Percentiles rank a stretch among this genome's conserved stretches.
Evolutionary conservation across 2,329 filamentous ascomycete genomes (phyloP).

Genomic region (Diaporthe sp.): DNA sequence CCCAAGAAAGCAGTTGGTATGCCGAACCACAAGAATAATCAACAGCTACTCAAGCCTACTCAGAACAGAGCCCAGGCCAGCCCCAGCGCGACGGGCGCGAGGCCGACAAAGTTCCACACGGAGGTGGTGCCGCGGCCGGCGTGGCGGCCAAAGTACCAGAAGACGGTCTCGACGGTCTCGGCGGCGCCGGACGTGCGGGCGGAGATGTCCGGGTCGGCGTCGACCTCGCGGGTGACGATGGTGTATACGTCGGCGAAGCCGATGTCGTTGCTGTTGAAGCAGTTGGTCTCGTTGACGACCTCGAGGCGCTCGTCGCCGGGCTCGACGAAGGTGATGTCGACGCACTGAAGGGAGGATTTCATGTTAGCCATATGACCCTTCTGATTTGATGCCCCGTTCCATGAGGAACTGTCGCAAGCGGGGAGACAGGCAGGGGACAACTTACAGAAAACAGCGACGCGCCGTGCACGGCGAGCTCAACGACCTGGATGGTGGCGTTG

Average conservation of each 20-base stretch:
- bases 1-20: background rate
- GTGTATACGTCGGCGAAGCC: constrained; percentile 84
- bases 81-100: constrained; percentile 57
- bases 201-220: constrained; percentile 50
- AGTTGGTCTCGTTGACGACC: constrained; percentile 85
- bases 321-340: constrained; percentile 92
- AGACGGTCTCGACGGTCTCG: constrained; percentile 37
- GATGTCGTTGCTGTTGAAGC: constrained; percentile 87
- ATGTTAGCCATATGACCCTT: too few species aligned
- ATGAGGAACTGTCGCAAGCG: too few species aligned
- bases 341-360: too few species aligned
- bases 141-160: constrained; percentile 48
- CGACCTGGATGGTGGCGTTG: constrained; percentile 89
- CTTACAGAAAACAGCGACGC: constrained; percentile 85
- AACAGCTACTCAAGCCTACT: background rate
- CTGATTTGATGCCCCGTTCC: too few species aligned
- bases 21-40: background rate
- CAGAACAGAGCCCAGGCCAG: constrained; percentile 52
- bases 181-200: constrained; percentile 48
- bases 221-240: constrained; percentile 64
- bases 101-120: constrained; percentile 54
- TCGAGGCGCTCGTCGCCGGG: constrained; percentile 76
- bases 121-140: constrained; percentile 41
- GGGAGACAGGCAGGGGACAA: too few species aligned
- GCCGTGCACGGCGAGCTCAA: constrained; percentile 87